phyloP scores from a whole-genome alignment of 75 land plant genomes.

The Selaginella tamariscina region DNA sequence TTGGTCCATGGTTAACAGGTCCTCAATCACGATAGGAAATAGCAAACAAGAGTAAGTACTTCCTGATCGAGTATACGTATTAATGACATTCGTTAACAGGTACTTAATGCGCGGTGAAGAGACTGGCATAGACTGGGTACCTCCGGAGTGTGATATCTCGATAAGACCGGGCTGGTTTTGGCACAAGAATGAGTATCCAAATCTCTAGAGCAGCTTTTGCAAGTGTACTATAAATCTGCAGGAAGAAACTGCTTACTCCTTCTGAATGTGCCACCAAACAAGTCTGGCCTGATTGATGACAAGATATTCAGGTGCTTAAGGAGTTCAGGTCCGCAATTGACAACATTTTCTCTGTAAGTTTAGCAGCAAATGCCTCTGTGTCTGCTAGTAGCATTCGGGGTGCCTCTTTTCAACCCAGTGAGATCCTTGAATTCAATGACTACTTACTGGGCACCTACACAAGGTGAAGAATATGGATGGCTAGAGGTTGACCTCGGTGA shows the following conservation, averaged over 20 bases:
- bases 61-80: neutral
- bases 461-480: slow-evolving; percentile 26
- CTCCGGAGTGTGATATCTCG: slow-evolving; percentile 87
- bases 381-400: slow-evolving; percentile 63
- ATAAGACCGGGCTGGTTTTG: slow-evolving; percentile 89
- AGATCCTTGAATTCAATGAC: slow-evolving; percentile 44
- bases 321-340: slow-evolving; percentile 43
- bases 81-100: slow-evolving; percentile 22
- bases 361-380: slow-evolving; percentile 33
- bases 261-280: slow-evolving; percentile 78
- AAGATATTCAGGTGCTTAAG: slow-evolving; percentile 37
- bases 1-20: slow-evolving; percentile 72
- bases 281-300: slow-evolving; percentile 53
- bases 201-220: slow-evolving; percentile 36
- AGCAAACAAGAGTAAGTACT: slow-evolving; percentile 29
- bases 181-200: slow-evolving; percentile 58
- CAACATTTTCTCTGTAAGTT: slow-evolving; percentile 41
- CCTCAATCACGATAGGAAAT: slow-evolving; percentile 44
- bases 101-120: slow-evolving; percentile 65
- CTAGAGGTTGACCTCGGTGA: slow-evolving; percentile 28
- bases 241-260: slow-evolving; percentile 82
- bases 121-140: slow-evolving; percentile 70
- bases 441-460: slow-evolving; percentile 72
- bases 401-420: slow-evolving; percentile 36
- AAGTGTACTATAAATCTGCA: slow-evolving; percentile 74